These are phyloP conservation scores for Talaromyces sp. DNA, from an alignment of 2,329 filamentous ascomycete species.

Conservation along the genomic window DNA sequence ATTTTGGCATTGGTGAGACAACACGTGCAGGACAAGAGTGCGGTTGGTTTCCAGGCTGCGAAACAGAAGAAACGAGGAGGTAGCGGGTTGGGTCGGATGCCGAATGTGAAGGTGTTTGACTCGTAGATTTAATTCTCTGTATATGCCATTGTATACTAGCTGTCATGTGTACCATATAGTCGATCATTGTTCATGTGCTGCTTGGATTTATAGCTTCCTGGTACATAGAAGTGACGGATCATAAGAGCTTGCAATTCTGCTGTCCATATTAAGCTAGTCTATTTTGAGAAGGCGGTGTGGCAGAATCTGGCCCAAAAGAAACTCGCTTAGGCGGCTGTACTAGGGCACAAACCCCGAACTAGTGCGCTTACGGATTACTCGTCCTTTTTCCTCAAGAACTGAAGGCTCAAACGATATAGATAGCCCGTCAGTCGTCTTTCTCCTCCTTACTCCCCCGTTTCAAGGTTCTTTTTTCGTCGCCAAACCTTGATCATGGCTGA, in stretches of 20 bases:
- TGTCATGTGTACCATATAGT: neutral
- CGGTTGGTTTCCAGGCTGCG: conserved; percentile 41
- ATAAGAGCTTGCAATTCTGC: no score
- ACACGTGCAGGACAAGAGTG: conserved; percentile 73
- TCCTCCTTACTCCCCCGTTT: conserved; percentile 29
- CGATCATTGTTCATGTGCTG: neutral
- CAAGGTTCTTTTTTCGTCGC: conserved; percentile 39
- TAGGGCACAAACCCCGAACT: conserved; percentile 26
- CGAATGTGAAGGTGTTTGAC: conserved; percentile 43
- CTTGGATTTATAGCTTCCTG: no score
- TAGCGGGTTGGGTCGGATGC: conserved; percentile 47
- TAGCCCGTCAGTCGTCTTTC: conserved; percentile 31
- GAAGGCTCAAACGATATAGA: conserved; percentile 38
- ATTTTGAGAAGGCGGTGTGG: conserved; percentile 7
- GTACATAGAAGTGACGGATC: no score
- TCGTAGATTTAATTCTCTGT: conserved; percentile 19
- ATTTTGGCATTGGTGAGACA: conserved; percentile 70
- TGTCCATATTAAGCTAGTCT: neutral
- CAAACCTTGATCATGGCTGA: conserved; percentile 67
- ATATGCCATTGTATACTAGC: neutral
- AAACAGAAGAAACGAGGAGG: conserved; percentile 38
- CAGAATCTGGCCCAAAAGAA: conserved; percentile 3
- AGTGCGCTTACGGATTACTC: conserved; percentile 41
- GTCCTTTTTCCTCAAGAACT: conserved; percentile 32
- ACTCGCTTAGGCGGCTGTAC: conserved; percentile 20